These are phyloP conservation scores for Lactarius trivialis DNA, from an alignment of 768 basidiomycete species.

Conservation along the genomic window DNA sequence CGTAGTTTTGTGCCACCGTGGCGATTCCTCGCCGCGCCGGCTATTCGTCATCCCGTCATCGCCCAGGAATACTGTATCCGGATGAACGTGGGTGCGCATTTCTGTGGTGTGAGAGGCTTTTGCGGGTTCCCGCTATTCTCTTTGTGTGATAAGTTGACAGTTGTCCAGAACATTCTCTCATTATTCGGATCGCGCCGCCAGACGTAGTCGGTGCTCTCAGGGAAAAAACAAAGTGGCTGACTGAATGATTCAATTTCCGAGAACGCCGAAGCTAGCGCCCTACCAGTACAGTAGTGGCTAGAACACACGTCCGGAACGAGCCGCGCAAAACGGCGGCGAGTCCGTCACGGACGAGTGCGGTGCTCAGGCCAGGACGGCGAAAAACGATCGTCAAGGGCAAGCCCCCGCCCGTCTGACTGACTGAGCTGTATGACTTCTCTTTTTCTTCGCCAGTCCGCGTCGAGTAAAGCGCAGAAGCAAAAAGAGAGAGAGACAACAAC, in stretches of 20 bases:
- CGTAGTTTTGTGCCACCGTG: neutral
- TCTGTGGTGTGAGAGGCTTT: neutral
- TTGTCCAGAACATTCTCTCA: neutral
- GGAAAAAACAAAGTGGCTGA: neutral
- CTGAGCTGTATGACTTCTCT: neutral
- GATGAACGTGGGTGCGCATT: neutral
- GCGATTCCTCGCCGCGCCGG: neutral
- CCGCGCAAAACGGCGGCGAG: neutral
- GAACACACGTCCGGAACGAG: neutral
- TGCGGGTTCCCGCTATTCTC: neutral
- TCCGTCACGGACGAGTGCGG: conserved; percentile 21
- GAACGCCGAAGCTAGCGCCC: neutral
- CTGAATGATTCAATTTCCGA: neutral
- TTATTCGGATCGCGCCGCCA: neutral
- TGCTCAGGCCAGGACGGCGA: neutral
- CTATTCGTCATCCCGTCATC: neutral
- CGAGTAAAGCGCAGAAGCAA: neutral
- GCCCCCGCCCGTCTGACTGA: neutral
- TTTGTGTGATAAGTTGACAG: neutral
- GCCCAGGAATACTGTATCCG: neutral
- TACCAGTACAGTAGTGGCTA: neutral
- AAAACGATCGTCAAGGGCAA: neutral
- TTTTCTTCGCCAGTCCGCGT: neutral
- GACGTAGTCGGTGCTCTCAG: neutral
- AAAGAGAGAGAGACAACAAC: neutral